phyloP scores from a whole-genome alignment of 192 early-diverging fungal species.

The Lunasporangiospora selenospora region DNA sequence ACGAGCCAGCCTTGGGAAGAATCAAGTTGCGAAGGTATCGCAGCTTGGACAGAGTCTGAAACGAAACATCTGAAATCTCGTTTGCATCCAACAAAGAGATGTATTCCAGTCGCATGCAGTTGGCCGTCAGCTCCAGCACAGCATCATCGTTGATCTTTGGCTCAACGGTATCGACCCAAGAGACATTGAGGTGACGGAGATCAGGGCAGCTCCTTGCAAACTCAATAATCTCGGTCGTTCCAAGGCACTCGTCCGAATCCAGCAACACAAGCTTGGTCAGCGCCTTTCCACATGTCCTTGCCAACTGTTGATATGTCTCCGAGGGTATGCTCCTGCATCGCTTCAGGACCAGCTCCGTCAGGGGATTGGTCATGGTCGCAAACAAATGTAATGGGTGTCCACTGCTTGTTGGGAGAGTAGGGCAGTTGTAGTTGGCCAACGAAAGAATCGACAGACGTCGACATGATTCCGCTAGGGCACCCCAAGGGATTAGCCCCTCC shows the following conservation, averaged over 20 bases:
- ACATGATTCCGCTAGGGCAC: conserved; percentile 43
- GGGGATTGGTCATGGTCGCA: conserved; percentile 35
- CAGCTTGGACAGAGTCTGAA: conserved; percentile 34
- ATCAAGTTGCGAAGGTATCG: conserved; percentile 44
- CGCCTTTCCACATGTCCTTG: conserved; percentile 41
- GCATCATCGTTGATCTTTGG: conserved; percentile 46
- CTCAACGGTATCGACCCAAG: conserved; percentile 36
- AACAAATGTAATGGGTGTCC: conserved; percentile 40
- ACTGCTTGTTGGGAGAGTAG: conserved; percentile 18
- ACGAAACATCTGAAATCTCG: conserved; percentile 42
- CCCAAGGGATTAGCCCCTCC: conserved; percentile 45
- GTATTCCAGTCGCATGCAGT: conserved; percentile 38
- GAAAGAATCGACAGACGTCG: conserved; percentile 42
- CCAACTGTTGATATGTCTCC: conserved; percentile 32
- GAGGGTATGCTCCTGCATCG: conserved; percentile 43
- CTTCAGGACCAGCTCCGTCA: conserved; percentile 40
- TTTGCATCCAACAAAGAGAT: conserved; percentile 41
- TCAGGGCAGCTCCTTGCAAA: conserved; percentile 44
- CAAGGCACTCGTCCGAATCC: conserved; percentile 38
- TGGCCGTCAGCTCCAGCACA: conserved; percentile 32
- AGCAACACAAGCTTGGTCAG: conserved; percentile 41
- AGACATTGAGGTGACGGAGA: conserved; percentile 36
- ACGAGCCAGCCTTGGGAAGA: conserved; percentile 30
- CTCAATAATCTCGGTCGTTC: conserved; percentile 33
- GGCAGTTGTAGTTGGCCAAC: conserved; percentile 45